phyloP scores from a whole-genome alignment of 2,329 filamentous ascomycete genomes.

The Diaporthe capsici region DNA sequence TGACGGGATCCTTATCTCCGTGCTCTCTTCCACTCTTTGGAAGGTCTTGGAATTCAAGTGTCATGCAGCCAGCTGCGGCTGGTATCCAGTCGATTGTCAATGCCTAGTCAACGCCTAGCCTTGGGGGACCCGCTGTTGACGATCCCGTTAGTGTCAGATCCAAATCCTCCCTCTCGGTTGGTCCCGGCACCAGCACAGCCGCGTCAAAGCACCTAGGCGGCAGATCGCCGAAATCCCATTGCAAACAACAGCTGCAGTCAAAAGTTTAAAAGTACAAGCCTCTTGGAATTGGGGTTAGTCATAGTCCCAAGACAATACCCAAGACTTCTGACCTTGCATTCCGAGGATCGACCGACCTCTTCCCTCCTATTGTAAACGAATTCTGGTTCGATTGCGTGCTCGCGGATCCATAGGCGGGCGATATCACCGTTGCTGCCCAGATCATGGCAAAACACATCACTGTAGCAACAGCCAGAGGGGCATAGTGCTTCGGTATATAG shows the following conservation, averaged over 20 bases:
- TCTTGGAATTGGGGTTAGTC: background rate
- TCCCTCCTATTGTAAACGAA: background rate
- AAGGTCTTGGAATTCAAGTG: constrained; percentile 8
- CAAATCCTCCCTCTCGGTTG: constrained; percentile 10
- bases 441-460: constrained; percentile 5
- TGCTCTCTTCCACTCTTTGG: background rate
- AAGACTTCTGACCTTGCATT: constrained; percentile 12
- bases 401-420: background rate
- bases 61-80: constrained; percentile 3
- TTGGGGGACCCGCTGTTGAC: background rate
- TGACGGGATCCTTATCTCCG: background rate
- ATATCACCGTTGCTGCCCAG: constrained; percentile 11
- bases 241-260: constrained; percentile 1
- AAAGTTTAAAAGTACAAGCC: constrained; percentile 13
- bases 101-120: constrained; percentile 25
- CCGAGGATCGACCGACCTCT: constrained; percentile 8
- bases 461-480: background rate
- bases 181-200: constrained; percentile 15
- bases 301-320: constrained; percentile 17
- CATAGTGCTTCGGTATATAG: constrained; percentile 16
- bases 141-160: background rate
- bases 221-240: background rate
- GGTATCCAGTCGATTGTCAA: background rate
- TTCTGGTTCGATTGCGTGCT: constrained; percentile 24
- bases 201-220: background rate